Evolutionary conservation across 2,329 filamentous ascomycete species (phyloP), one percentile per base, ranked within the genome.

Genomic region (Cordyceps cicadae): DNA sequence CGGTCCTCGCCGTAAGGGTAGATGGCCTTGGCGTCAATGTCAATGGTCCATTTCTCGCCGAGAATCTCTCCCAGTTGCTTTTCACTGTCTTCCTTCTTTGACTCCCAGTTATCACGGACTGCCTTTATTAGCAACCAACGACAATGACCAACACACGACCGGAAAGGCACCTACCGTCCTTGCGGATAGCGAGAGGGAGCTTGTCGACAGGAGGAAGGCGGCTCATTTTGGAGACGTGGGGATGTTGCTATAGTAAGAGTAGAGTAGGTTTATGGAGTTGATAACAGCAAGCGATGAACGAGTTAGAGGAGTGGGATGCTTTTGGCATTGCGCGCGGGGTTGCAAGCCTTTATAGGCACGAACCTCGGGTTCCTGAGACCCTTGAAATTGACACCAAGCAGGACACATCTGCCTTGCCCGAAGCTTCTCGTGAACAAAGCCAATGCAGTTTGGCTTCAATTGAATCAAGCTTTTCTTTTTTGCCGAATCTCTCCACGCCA

Each of bases 51-150:
- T 8, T 72, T 45, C 41, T 71, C 69, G n/a, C 77, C 79, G 3
- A 83, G 74, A 48, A 76, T 50, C 0, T 74, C 71, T 0, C 77
- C 78, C 46, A 83, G 65, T 59, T 75, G 67, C 57, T 73, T 68
- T 67, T 81, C 79, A 15, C 76, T 63, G 2, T 74, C 76, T 0
- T 63, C 67, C 65, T 78, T 81, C 60, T 77, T 80, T 59, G 67
- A 72, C 19, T 82, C 79, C 74, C 75, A 83, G 17, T 76, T 73
- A 65, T 83, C 81, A 6, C 81, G 79, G 63, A 83, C 79, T 83
- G 48, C 11, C 15, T 17, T 53, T 2, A 29, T 62, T 24, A 52
- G 17, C 24, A 3, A 14, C 8, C 2, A 6, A 21, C 14, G 2
- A 8, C 32, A 34, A 14, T 21, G 4, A 9, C 29, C 29, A 29